These are phyloP conservation scores for Rutstroemia sp. DNA, from an alignment of 2,329 filamentous ascomycete genomes.

Conservation along the genomic window DNA sequence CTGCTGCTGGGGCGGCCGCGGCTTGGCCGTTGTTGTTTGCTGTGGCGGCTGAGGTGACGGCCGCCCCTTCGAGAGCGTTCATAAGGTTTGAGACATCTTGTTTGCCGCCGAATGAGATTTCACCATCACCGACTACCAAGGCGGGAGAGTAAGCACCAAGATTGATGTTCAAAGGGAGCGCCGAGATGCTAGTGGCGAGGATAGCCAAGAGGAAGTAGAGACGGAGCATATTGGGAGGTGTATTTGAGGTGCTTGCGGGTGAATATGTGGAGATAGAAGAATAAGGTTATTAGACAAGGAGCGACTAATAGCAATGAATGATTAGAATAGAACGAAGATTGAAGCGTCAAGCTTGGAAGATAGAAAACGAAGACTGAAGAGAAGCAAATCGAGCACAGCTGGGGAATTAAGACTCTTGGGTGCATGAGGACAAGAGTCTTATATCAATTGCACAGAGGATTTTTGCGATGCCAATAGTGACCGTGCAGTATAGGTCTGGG, in stretches of 20 bases:
- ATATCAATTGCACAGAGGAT: conserved; percentile 1
- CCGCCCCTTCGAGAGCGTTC: conserved; percentile 4
- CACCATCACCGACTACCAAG: conserved; percentile 11
- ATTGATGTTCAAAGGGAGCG: conserved; percentile 9
- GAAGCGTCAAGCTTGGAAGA: conserved; percentile 6
- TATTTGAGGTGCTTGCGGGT: not conserved
- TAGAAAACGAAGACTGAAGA: conserved; percentile 1
- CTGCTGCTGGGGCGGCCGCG: conserved; percentile 2
- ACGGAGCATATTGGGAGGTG: conserved; percentile 1
- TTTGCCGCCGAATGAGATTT: conserved; percentile 9
- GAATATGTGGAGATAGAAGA: not conserved
- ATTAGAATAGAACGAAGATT: not conserved
- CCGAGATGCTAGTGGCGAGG: conserved; percentile 6
- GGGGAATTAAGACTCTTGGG: conserved; percentile 6
- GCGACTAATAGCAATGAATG: not conserved
- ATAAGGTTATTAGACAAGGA: not conserved
- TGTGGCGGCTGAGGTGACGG: not conserved
- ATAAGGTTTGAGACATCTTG: conserved; percentile 8
- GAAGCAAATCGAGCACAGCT: conserved; percentile 5
- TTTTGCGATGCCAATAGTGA: not conserved
- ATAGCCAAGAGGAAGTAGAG: conserved; percentile 3
- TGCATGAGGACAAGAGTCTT: conserved; percentile 10
- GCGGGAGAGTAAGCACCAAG: conserved; percentile 8
- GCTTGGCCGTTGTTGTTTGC: not conserved
- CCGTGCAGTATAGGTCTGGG: conserved; percentile 3